These are phyloP conservation scores for Leucaena leucocephala DNA, from an alignment of 306 rosid genomes.

Conservation along the genomic window DNA sequence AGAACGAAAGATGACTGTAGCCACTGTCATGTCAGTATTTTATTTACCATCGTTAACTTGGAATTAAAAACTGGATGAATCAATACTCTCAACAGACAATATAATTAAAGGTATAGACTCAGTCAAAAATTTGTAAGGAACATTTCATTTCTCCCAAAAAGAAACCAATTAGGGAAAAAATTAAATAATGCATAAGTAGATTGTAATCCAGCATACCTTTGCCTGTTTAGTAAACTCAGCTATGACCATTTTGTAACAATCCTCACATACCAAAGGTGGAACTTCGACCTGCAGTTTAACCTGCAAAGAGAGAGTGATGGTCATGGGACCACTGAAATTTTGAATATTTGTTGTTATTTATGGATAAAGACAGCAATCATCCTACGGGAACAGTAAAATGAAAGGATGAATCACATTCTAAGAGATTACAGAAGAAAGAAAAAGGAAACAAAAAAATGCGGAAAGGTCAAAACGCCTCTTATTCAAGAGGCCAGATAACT, in stretches of 20 bases:
- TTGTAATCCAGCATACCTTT: constrained; percentile 51
- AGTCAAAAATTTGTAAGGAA: neutral
- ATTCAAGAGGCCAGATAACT: neutral
- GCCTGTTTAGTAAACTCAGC: constrained; percentile 79
- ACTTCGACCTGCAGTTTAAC: constrained; percentile 81
- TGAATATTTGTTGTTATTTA: neutral
- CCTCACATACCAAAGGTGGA: constrained; percentile 79
- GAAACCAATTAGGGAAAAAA: neutral
- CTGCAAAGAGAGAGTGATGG: constrained; percentile 47
- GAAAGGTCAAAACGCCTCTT: neutral
- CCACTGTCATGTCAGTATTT: neutral
- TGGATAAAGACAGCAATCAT: neutral
- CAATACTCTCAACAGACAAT: constrained; percentile 6
- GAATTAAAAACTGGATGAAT: neutral
- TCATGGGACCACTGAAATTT: neutral
- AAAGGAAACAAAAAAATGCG: neutral
- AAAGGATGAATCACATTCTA: neutral
- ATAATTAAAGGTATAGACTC: neutral
- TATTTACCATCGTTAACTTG: neutral
- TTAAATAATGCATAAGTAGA: neutral
- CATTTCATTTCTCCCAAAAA: neutral
- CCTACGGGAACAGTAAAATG: neutral
- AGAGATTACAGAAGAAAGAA: neutral
- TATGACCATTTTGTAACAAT: constrained; percentile 70
- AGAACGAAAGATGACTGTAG: neutral